Evolutionary conservation across 176 grass and related monocot species (phyloP), one percentile per base, ranked within the genome.

Genomic region (Carex littledalei): DNA sequence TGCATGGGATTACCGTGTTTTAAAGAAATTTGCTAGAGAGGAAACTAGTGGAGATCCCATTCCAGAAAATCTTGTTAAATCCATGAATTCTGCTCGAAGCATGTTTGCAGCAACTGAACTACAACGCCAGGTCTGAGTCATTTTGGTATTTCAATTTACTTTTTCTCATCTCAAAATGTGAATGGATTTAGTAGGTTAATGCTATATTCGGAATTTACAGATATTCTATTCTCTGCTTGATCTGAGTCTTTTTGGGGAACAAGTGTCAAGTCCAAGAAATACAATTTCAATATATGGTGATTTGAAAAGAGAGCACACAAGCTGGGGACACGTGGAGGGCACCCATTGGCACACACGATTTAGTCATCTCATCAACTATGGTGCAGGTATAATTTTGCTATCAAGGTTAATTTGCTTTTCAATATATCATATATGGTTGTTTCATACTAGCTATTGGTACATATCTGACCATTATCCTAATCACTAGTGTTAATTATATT

Each of bases 221-320:
- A 89, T 94, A 73, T 94, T 98, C 29, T 98, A 98, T 88, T 94
- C 92, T 85, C 87, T 94, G 75, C 92, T 98, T 78, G 95, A 98
- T 80, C 82, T 98, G 45, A 93, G 85, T 70, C 86, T 98, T 80
- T 91, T 94, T 80, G 95, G 92, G 26, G 92, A 93, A 83, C 92
- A 98, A 90, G 13, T 61, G 45, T 87, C 88, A 10, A 79, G 81
- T 45, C 77, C 90, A 78, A 86, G 89, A 79, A 93, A 98, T 83
- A 93, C 89, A 65, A 74, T 98, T 83, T 93, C 95, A 15, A 88
- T 90, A 67, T 83, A 94, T 70, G 91, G 90, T 0, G 75, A 98
- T 84, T 88, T 98, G 88, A 93, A 84, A 86, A 93, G 63, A 88
- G 86, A 91, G 53, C 92, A 94, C 70, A 94, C 93, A 41, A 90